Conservation (phyloP, 192 early-diverging fungal genomes). For the Jimgerdemannia flammicorona region DNA sequence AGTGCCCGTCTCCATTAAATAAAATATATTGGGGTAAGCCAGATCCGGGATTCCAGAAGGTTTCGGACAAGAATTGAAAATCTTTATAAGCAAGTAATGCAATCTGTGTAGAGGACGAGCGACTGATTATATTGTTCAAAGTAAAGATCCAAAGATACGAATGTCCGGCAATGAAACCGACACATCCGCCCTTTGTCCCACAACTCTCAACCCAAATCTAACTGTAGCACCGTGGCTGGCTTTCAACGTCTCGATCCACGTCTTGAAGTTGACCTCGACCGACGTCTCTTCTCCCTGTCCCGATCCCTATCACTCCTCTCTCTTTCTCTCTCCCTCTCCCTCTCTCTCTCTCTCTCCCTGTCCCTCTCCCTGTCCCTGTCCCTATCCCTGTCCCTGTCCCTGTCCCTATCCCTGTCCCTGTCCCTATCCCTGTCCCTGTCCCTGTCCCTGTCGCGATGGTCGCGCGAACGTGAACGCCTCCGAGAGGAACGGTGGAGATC, state of each 20-base stretch:
- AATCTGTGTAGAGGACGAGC: too few species aligned
- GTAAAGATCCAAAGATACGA: not conserved
- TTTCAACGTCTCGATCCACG: not conserved
- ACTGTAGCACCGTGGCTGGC: too few species aligned
- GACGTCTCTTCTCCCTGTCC: slow-evolving; percentile 13
- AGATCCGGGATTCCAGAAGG: too few species aligned
- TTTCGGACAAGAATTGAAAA: too few species aligned
- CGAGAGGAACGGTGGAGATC: slow-evolving; percentile 6
- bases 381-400: slow-evolving; percentile 18
- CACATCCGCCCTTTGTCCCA: not conserved
- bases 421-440: slow-evolving; percentile 34
- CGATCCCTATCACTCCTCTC: slow-evolving; percentile 23
- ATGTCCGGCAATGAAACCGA: not conserved
- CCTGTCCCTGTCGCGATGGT: slow-evolving; percentile 28
- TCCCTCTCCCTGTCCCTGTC: slow-evolving; percentile 17
- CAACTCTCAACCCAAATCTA: not conserved
- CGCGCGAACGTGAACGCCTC: slow-evolving; percentile 21
- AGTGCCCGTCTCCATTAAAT: too few species aligned
- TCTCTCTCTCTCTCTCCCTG: slow-evolving; percentile 33
- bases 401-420: slow-evolving; percentile 35
- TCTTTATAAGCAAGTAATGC: too few species aligned
- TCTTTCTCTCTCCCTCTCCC: slow-evolving; percentile 29
- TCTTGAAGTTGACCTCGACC: not conserved
- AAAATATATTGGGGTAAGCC: too few species aligned
- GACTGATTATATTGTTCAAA: too few species aligned